phyloP scores from a whole-genome alignment of 169 alveolate genomes.

The Plasmodium berghei region DNA sequence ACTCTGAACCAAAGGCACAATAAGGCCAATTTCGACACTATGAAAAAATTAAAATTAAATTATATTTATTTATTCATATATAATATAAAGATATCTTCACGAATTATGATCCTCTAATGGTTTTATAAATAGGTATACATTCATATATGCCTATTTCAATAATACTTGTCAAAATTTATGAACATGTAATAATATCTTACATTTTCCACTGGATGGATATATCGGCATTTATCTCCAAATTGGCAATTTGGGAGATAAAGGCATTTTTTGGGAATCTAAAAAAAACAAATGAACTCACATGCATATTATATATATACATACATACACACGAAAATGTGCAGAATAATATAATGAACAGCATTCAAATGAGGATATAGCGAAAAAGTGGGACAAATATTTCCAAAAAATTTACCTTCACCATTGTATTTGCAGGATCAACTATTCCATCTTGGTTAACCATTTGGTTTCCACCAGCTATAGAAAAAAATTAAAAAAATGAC shows the following conservation, averaged over 20 bases:
- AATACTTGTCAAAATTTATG: too few relatives aligned
- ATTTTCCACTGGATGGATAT: conserved; percentile 86
- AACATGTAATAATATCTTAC: conserved; percentile 18
- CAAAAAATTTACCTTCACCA: conserved; percentile 29
- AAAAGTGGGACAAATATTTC: not conserved
- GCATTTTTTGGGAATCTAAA: conserved; percentile 81
- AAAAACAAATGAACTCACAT: not conserved
- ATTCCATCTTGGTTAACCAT: conserved; percentile 6
- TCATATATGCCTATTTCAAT: too few relatives aligned
- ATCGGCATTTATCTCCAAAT: conserved; percentile 88
- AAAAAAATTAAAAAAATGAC: not conserved
- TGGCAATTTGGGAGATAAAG: conserved; percentile 85
- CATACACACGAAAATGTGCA: not conserved
- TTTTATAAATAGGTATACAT: too few relatives aligned
- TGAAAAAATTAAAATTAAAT: not conserved
- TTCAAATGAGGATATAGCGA: too few relatives aligned
- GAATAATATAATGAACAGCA: too few relatives aligned
- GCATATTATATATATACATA: not conserved
- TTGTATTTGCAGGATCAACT: conserved; percentile 1
- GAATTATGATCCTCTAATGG: too few relatives aligned
- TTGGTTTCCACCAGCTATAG: not conserved
- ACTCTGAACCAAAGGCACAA: conserved; percentile 83
- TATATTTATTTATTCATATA: not conserved
- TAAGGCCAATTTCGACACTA: conserved; percentile 84
- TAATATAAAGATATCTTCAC: too few relatives aligned